Conservation (phyloP, 169 alveolate species). For the Cryptosporidium ryanae region DNA sequence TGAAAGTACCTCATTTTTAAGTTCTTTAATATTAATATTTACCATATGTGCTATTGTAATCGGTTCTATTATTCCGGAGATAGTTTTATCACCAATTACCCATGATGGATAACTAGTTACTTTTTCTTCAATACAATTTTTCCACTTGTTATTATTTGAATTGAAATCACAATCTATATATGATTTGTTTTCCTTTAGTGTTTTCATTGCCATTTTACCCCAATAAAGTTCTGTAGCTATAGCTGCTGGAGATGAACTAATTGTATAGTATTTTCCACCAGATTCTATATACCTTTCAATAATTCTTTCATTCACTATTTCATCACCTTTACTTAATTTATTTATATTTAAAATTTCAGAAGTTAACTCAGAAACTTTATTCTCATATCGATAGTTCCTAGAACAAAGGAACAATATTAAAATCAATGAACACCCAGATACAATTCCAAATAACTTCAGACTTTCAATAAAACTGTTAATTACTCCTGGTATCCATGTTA, state of each 20-base stretch:
- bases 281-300: slow-evolving; percentile 67
- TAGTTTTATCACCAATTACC: slow-evolving; percentile 68
- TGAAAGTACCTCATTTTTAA: slow-evolving; percentile 34
- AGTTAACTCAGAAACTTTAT: slow-evolving; percentile 12
- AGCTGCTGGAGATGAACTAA: slow-evolving; percentile 50
- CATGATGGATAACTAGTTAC: slow-evolving; percentile 55
- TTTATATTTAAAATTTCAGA: slow-evolving; percentile 31
- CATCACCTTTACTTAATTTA: slow-evolving; percentile 46
- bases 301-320: slow-evolving; percentile 42
- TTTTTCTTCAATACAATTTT: slow-evolving; percentile 47
- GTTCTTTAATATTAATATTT: slow-evolving; percentile 35
- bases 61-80: slow-evolving; percentile 54
- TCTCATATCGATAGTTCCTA: slow-evolving; percentile 18
- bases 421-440: neutral
- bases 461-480: slow-evolving; percentile 34
- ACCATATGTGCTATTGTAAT: slow-evolving; percentile 52
- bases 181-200: slow-evolving; percentile 26
- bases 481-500: slow-evolving; percentile 70
- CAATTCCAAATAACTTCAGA: slow-evolving; percentile 34
- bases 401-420: slow-evolving; percentile 23
- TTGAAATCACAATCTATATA: slow-evolving; percentile 48
- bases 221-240: slow-evolving; percentile 38
- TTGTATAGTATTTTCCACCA: slow-evolving; percentile 46
- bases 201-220: slow-evolving; percentile 40
- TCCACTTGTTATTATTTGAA: slow-evolving; percentile 32